Evolutionary conservation across 768 basidiomycete genomes (phyloP).

Genomic region (Tremella fuciformis): DNA sequence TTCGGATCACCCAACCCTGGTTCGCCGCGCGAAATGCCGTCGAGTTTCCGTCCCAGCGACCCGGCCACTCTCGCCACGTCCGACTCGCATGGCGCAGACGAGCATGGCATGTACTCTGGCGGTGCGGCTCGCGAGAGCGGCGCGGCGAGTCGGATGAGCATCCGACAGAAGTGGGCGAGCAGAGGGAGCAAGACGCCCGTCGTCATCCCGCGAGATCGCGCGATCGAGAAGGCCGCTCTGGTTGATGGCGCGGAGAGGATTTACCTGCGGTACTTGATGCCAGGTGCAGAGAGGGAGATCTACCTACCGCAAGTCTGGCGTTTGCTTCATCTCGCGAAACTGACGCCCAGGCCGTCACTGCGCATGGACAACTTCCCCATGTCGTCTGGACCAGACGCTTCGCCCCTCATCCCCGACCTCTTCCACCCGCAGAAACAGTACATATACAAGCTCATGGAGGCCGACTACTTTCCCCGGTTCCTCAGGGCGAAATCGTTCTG

Average conservation of each 20-base stretch:
- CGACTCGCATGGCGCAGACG: neutral
- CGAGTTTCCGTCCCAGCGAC: constrained; percentile 11
- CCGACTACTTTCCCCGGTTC: constrained; percentile 67
- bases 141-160: constrained; percentile 16
- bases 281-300: constrained; percentile 91
- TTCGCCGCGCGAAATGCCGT: constrained; percentile 4
- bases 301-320: constrained; percentile 67
- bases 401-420: constrained; percentile 83
- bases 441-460: constrained; percentile 92
- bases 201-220: constrained; percentile 83
- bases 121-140: constrained; percentile 1
- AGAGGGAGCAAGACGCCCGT: constrained; percentile 65
- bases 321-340: neutral
- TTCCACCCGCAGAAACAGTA: constrained; percentile 98
- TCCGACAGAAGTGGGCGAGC: constrained; percentile 19
- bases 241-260: constrained; percentile 94
- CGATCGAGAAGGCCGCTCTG: constrained; percentile 84
- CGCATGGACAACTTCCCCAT: constrained; percentile 89
- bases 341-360: constrained; percentile 61
- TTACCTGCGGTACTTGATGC: constrained; percentile 86
- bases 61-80: constrained; percentile 1
- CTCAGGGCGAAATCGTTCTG: constrained; percentile 96
- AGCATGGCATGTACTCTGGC: neutral
- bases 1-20: constrained; percentile 4
- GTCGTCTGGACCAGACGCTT: constrained; percentile 57